Conservation (phyloP, 805 yeast species). For the Metschnikowia lochheadii region DNA sequence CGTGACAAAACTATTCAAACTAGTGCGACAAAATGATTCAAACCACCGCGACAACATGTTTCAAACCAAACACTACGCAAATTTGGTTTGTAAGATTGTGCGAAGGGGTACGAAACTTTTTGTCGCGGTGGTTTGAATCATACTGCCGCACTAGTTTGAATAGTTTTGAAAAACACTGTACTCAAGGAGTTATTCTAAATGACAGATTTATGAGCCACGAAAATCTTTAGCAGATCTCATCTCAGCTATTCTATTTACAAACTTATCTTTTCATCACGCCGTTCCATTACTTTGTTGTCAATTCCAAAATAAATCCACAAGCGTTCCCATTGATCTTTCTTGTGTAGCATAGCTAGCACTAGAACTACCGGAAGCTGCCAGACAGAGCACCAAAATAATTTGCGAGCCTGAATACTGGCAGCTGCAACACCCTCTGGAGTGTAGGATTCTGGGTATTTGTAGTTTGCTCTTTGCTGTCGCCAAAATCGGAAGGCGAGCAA, state of each 20-base stretch:
- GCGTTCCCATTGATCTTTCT: conserved; percentile 89
- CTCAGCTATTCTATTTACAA: not conserved
- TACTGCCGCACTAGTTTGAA: too few relatives aligned
- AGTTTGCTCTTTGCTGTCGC: conserved; percentile 61
- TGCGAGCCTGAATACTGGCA: conserved; percentile 72
- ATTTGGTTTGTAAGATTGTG: too few relatives aligned
- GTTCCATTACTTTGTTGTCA: not conserved
- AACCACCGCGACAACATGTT: too few relatives aligned
- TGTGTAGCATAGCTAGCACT: conserved; percentile 89
- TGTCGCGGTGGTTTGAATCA: too few relatives aligned
- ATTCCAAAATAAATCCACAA: conserved; percentile 26
- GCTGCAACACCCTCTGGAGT: conserved; percentile 52
- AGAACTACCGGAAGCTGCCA: conserved; percentile 90
- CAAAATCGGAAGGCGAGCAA: conserved; percentile 79
- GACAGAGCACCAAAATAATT: conserved; percentile 90
- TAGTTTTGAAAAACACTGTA: too few relatives aligned
- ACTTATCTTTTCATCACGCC: not conserved
- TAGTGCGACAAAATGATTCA: too few relatives aligned
- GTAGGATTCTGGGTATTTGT: conserved; percentile 25
- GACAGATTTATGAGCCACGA: not conserved
- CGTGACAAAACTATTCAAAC: too few relatives aligned
- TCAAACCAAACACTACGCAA: too few relatives aligned
- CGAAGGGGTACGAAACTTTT: too few relatives aligned
- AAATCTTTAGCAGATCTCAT: not conserved
- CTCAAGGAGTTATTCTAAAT: not conserved